Conservation (phyloP, 495 filamentous ascomycete genomes). For the Parathielavia hyrcaniae region DNA sequence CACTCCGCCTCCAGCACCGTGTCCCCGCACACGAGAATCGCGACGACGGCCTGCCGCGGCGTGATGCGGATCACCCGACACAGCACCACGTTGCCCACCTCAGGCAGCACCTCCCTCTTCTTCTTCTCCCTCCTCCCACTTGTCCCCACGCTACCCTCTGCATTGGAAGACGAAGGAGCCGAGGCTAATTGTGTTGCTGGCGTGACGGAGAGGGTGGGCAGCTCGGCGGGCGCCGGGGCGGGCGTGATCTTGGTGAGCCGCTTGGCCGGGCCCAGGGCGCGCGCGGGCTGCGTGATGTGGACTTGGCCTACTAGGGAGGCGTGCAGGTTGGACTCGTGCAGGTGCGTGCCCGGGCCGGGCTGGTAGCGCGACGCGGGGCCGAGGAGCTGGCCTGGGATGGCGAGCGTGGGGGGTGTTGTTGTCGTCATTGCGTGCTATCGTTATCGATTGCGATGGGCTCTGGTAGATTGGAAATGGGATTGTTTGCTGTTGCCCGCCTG, state of each 20-base stretch:
- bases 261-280: conserved; percentile 51
- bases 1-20: conserved; percentile 54
- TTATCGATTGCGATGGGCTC: background rate
- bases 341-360: conserved; percentile 76
- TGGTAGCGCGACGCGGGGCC: conserved; percentile 57
- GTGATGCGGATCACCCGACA: conserved; percentile 78
- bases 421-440: conserved; percentile 17
- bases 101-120: conserved; percentile 67
- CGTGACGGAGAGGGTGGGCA: conserved; percentile 39
- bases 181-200: conserved; percentile 6
- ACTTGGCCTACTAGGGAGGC: conserved; percentile 64
- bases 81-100: conserved; percentile 73
- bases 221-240: conserved; percentile 28
- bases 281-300: conserved; percentile 43
- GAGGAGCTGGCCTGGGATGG: conserved; percentile 71
- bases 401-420: conserved; percentile 27
- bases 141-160: conserved; percentile 12
- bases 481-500: background rate
- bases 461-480: background rate
- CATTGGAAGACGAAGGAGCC: background rate
- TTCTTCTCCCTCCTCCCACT: conserved; percentile 29
- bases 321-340: conserved; percentile 62
- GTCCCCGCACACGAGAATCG: conserved; percentile 71
- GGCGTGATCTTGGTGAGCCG: conserved; percentile 48
- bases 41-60: conserved; percentile 72